Percentiles rank a stretch among this genome's conserved stretches.
phyloP scores from a whole-genome alignment of 208 protist species.

The Acanthamoeba healyi region DNA sequence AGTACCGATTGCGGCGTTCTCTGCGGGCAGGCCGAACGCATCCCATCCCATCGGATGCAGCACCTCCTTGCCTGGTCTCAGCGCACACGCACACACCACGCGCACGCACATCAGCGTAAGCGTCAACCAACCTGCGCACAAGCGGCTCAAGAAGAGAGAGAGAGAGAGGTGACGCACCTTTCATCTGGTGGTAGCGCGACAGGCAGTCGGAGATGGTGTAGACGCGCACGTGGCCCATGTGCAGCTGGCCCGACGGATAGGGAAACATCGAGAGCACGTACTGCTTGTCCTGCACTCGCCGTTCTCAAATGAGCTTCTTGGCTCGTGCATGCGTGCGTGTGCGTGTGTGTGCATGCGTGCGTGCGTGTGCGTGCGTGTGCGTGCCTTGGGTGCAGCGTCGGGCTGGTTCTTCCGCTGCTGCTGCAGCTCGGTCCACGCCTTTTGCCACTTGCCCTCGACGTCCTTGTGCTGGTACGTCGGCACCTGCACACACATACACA shows the following conservation, averaged over 20 bases:
- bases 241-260: slow-evolving; percentile 90
- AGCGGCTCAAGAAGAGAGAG: neutral
- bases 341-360: neutral
- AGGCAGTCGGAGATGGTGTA: slow-evolving; percentile 91
- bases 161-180: slow-evolving; percentile 66
- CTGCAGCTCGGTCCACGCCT: slow-evolving; percentile 12
- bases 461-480: slow-evolving; percentile 13
- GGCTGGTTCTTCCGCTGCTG: neutral
- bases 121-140: neutral
- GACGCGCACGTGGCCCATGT: slow-evolving; percentile 92
- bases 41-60: slow-evolving; percentile 95
- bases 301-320: neutral
- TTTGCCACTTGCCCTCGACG: slow-evolving; percentile 45
- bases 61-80: slow-evolving; percentile 81
- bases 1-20: slow-evolving; percentile 90
- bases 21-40: slow-evolving; percentile 93
- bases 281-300: slow-evolving; percentile 69
- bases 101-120: neutral
- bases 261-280: slow-evolving; percentile 92
- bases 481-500: neutral
- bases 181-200: slow-evolving; percentile 85
- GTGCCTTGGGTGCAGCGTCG: neutral
- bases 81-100: neutral
- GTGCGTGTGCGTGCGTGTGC: neutral
- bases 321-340: neutral